Evolutionary conservation across 768 basidiomycete species (phyloP).

Genomic region (Lactarius indigo): DNA sequence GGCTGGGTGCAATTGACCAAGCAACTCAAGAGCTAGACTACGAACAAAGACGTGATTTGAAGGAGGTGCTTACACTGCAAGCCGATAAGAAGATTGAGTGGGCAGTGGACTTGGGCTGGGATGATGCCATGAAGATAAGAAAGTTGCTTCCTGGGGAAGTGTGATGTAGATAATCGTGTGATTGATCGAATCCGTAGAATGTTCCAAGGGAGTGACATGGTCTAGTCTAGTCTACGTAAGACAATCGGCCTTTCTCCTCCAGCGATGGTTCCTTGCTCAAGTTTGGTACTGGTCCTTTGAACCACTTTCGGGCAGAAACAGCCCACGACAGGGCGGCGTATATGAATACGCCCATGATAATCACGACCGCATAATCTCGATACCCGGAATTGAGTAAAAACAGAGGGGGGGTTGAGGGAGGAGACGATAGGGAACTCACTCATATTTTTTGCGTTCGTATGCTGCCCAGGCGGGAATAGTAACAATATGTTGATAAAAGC

Average conservation of each 20-base stretch:
- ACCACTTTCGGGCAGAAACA: conserved; percentile 67
- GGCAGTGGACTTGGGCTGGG: conserved; percentile 54
- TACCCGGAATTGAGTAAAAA: conserved; percentile 6
- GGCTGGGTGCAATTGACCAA: conserved; percentile 49
- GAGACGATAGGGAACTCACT: conserved; percentile 18
- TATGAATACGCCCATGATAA: conserved; percentile 60
- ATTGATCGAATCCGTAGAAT: not conserved
- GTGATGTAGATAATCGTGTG: conserved; percentile 25
- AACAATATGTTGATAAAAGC: conserved; percentile 56
- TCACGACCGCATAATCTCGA: conserved; percentile 65
- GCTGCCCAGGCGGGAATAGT: conserved; percentile 37
- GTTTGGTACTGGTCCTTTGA: conserved; percentile 59
- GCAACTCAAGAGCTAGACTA: conserved; percentile 43
- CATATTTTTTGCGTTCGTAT: conserved; percentile 17
- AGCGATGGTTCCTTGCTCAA: conserved; percentile 6
- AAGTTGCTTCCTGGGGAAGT: conserved; percentile 33
- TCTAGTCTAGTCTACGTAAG: not conserved
- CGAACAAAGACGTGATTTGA: conserved; percentile 28
- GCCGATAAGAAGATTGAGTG: conserved; percentile 52
- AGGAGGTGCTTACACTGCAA: conserved; percentile 45
- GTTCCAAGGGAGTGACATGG: not conserved
- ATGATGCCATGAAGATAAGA: conserved; percentile 42
- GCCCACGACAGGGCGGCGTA: conserved; percentile 65
- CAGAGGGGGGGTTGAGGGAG: not conserved
- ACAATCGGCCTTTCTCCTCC: not conserved